Evolutionary conservation across 768 basidiomycete genomes (phyloP), one percentile per base, ranked within the genome.

Genomic region (Tephrocybe sp.): DNA sequence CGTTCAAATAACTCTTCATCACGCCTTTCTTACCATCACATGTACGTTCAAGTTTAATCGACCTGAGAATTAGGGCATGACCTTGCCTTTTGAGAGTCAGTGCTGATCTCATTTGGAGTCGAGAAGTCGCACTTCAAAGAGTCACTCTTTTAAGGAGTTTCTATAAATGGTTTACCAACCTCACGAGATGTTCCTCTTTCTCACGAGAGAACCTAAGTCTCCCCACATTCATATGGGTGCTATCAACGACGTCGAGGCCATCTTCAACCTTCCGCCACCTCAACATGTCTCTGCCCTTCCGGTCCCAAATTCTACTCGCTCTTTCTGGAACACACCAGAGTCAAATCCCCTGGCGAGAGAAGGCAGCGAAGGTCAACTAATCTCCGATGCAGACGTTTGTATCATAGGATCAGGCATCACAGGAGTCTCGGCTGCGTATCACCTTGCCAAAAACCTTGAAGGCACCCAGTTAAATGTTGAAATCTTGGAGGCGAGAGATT

Each of bases 371-470:
- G 86, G 85, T 1, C 54, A 65, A 1, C 64, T 92, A n/a, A 80
- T 81, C 0, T 41, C 60, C 0, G 78, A 83, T 45, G 82, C 83
- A 2, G 90, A 93, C 59, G 69, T 92, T 8, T 88, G 84, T 55
- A 84, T 93, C 57, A 82, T 93, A 37, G 91, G 91, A 5, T 82
- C 85, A 25, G 90, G 90, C 0, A 85, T 92, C 32, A 88, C 90
- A 0, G 90, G 90, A 15, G 77, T 88, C 6, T 81, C 83, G 17
- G 76, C 81, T 3, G 87, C 88, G 6, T 91, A 88, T 65, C 87
- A 92, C 62, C 71, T 93, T 28, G 71, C 82, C 3, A 70, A 73
- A 45, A 57, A 58, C 7, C 44, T 65, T 39, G 58, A 50, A n/a
- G n/a, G 30, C 34, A 36, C 14, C 44, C 12, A 30, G 28, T 14